These are phyloP conservation scores for Cryptosporidium ryanae DNA, from an alignment of 169 alveolate genomes.

Conservation along the genomic window DNA sequence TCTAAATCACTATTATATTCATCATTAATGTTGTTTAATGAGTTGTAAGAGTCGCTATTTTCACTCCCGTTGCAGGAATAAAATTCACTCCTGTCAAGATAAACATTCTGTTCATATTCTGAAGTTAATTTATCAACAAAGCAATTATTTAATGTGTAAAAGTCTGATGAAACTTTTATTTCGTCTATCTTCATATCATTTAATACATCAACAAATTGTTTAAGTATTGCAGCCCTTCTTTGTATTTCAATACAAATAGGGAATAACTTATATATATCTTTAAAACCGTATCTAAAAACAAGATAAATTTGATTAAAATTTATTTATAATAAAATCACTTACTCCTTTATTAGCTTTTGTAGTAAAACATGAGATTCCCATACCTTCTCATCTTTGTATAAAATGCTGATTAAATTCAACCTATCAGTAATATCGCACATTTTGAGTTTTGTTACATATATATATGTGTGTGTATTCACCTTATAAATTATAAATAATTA, in stretches of 20 bases:
- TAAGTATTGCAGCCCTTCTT: constrained; percentile 67
- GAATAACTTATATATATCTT: constrained; percentile 3
- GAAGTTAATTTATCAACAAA: not conserved
- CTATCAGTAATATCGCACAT: constrained; percentile 6
- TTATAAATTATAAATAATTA: too few species aligned
- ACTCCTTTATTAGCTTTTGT: constrained; percentile 46
- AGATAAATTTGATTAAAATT: not conserved
- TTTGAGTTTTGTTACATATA: too few species aligned
- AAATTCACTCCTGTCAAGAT: not conserved
- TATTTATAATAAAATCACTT: constrained; percentile 6
- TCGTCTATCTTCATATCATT: constrained; percentile 7
- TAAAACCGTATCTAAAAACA: constrained; percentile 47
- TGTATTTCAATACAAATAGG: constrained; percentile 32
- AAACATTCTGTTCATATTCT: not conserved
- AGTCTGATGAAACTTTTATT: constrained; percentile 14
- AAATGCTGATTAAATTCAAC: constrained; percentile 6
- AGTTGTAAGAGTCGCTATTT: constrained; percentile 21
- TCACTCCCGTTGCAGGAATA: constrained; percentile 1
- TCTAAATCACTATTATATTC: constrained; percentile 1
- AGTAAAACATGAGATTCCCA: constrained; percentile 58
- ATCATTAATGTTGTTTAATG: not conserved
- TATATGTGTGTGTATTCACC: too few species aligned
- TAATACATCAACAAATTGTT: constrained; percentile 14
- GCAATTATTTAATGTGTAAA: constrained; percentile 16
- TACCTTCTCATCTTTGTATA: constrained; percentile 46